A percentile compares a stretch with the other conserved stretches of the same genome.
These are phyloP conservation scores for Suillus alpinus DNA, from an alignment of 768 basidiomycete species.

Conservation along the genomic window DNA sequence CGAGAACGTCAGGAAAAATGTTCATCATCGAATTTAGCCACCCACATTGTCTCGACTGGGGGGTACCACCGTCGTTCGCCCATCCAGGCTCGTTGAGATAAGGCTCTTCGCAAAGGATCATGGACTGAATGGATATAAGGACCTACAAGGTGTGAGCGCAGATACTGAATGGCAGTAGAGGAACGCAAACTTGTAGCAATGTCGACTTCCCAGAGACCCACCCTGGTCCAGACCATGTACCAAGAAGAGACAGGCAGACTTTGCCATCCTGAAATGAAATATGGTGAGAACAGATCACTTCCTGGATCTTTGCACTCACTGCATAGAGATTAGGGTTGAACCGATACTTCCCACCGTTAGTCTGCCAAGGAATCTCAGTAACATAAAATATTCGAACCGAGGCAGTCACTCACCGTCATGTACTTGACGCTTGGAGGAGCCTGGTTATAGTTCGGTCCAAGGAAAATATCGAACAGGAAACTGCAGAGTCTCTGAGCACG, in stretches of 20 bases:
- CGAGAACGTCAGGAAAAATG: conserved; percentile 10
- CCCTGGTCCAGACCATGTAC: conserved; percentile 92
- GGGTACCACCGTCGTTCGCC: conserved; percentile 69
- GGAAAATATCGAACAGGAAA: conserved; percentile 88
- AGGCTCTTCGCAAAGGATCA: conserved; percentile 92
- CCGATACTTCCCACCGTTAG: conserved; percentile 82
- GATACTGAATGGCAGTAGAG: background rate
- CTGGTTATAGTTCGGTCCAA: conserved; percentile 86
- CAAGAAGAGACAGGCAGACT: conserved; percentile 88
- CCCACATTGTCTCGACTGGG: conserved; percentile 76
- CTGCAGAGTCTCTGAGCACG: conserved; percentile 25
- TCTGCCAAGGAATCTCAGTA: conserved; percentile 42
- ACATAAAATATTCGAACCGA: background rate
- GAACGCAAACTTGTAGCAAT: conserved; percentile 64
- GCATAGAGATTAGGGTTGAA: conserved; percentile 97
- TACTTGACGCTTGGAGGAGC: conserved; percentile 75
- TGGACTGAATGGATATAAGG: conserved; percentile 91
- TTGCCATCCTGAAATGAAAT: conserved; percentile 73
- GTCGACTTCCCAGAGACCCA: conserved; percentile 92
- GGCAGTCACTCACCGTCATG: conserved; percentile 46
- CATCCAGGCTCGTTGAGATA: conserved; percentile 93
- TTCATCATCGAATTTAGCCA: conserved; percentile 4
- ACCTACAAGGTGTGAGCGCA: conserved; percentile 39
- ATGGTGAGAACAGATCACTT: background rate
- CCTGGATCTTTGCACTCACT: conserved; percentile 38